A percentile compares a stretch with the other conserved stretches of the same genome.
Evolutionary conservation across 768 basidiomycete species (phyloP).

Genomic region (Pisolithus sp.): DNA sequence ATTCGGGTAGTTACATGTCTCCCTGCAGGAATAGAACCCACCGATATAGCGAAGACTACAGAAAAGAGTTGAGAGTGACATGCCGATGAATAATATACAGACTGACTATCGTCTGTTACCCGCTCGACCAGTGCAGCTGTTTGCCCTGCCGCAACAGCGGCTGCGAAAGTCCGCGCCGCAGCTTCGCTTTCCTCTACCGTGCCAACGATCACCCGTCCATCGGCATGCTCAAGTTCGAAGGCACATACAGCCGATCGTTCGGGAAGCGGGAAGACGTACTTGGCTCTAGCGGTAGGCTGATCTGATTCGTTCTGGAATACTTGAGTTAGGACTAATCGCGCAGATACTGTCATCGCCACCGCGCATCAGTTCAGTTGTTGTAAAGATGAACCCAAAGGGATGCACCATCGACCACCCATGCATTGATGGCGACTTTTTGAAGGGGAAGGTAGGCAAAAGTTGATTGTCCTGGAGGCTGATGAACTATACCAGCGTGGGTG

Average conservation of each 20-base stretch:
- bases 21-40: constrained; percentile 44
- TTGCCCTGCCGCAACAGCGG: constrained; percentile 35
- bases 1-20: constrained; percentile 35
- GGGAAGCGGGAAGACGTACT: constrained; percentile 57
- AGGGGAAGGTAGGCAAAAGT: constrained; percentile 31
- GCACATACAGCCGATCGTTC: constrained; percentile 48
- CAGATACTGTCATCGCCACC: constrained; percentile 31
- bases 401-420: constrained; percentile 40
- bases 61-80: not conserved
- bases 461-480: constrained; percentile 20
- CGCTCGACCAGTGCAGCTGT: constrained; percentile 41
- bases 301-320: constrained; percentile 34
- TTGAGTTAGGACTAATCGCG: constrained; percentile 36
- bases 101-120: constrained; percentile 48
- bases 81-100: not conserved
- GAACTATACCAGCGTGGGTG: constrained; percentile 23
- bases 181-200: constrained; percentile 42
- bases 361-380: not conserved
- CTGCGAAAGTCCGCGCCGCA: constrained; percentile 36
- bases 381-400: not conserved
- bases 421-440: constrained; percentile 35
- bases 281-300: constrained; percentile 36
- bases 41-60: constrained; percentile 51
- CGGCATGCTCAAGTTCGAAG: constrained; percentile 42
- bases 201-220: constrained; percentile 39